Base-by-base conservation (phyloP, 2,329 filamentous ascomycete species). In the Penicillium sp. region DNA sequence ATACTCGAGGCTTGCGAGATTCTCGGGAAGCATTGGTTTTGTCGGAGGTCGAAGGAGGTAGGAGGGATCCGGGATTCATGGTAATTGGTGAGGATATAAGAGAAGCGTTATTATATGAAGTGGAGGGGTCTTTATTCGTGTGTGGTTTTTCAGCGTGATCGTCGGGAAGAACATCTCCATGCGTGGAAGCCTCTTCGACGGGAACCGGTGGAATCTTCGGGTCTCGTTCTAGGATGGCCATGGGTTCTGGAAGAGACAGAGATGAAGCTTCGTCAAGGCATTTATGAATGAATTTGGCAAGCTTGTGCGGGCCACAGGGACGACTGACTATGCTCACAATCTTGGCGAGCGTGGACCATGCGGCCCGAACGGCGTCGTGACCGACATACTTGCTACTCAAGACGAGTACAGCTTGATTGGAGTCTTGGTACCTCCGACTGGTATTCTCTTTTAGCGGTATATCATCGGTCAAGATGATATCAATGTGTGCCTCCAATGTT, bases 281-380 rank as follows among this genome's bases (percentile, higher is more conserved):
- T 49, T 60, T 63, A 18, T 62, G 58, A n/a, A 73, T 61, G 29
- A 64, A 67, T 36, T 65, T 67, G 5, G 70, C 69, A 39, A 74
- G 58, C 47, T 74, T 74, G 48, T 74, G 69, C 6, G 72, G 70
- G 2, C 71, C 72, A 48, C 67, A 71, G 2, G 72, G 72, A n/a
- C 67, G 68, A 30, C 64, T 67, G 23, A 72, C 64, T 23, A 71
- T 66, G 42, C 69, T 71, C 23, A 72, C 63, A 8, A 64, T 51
- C 18, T 62, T 55, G 5, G 66, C 60, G 29, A 67, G 49, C 5
- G 61, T 59, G 3, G 61, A 44, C 56, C 64, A 67, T 45, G 62
- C 40, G 9, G 61, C 43, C 26, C 57, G 55, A 19, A 65, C 56
- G 10, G 62, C 58, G n/a, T 61, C 60, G 41, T 69, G 65, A 47